phyloP scores from a whole-genome alignment of 371 early-diverging fungal species.

The Mucor mucedo region DNA sequence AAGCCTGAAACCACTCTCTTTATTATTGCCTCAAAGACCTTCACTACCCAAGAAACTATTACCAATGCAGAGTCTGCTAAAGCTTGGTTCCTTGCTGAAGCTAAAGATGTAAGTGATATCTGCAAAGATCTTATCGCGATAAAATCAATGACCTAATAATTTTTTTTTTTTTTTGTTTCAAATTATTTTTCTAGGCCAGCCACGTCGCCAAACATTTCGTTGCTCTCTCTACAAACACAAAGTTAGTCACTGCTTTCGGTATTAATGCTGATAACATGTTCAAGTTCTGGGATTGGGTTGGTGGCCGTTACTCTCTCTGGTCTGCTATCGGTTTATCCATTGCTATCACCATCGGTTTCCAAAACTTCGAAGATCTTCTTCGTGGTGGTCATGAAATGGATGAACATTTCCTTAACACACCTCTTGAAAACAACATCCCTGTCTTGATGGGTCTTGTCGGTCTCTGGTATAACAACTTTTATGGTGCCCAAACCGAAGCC shows the following conservation, averaged over 20 bases:
- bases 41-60: constrained; percentile 99
- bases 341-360: constrained; percentile 93
- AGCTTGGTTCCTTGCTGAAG: constrained; percentile 88
- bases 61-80: constrained; percentile 96
- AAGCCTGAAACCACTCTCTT: constrained; percentile 94
- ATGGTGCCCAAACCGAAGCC: constrained; percentile 93
- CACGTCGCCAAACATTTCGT: constrained; percentile 99
- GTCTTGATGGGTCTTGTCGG: constrained; percentile 94
- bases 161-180: constrained; percentile 14
- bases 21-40: constrained; percentile 98
- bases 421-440: constrained; percentile 91
- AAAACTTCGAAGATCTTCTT: constrained; percentile 93
- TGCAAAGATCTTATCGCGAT: constrained; percentile 28
- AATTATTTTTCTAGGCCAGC: constrained; percentile 43
- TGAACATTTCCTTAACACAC: constrained; percentile 89
- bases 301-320: constrained; percentile 99
- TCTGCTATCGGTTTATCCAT: constrained; percentile 98
- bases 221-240: constrained; percentile 97
- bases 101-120: constrained; percentile 75
- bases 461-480: constrained; percentile 98
- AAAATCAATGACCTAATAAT: constrained; percentile 12
- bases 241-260: constrained; percentile 90
- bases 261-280: constrained; percentile 96
- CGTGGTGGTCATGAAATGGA: constrained; percentile 98
- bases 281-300: constrained; percentile 99